Evolutionary conservation across 805 yeast genomes (phyloP), one percentile per base, ranked within the genome.

Genomic region (Lachancea quebecensis): DNA sequence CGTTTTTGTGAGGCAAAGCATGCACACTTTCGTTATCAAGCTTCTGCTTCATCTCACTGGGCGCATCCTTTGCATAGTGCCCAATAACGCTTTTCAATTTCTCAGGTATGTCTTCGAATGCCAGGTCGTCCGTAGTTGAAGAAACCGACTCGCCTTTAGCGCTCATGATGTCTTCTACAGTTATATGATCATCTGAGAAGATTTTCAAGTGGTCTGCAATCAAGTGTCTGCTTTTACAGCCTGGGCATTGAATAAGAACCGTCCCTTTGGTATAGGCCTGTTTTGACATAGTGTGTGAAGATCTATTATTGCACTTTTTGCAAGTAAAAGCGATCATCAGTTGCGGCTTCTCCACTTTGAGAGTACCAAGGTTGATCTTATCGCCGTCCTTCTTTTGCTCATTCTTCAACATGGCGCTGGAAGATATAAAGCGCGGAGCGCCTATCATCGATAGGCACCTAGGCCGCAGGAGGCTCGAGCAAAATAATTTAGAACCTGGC

Each of bases 281-380:
- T 54, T 90, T 90, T 5, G 96, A 84, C 58, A 91, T 83, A n/a
- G 82, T 75, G 59, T 91, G 98, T 3, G 89, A 79, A 0, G 96
- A 88, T 45, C 97, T 70, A 2, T 84, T 77, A 38, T 78, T 74
- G 66, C 98, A 91, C 52, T 79, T 78, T 61, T 89, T 91, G 67
- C 98, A 91, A 0, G 96, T 91, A 67, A 91, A 90, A 0, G 95
- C 91, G 17, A 91, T 75, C 83, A 88, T 83, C 50, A 86, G 70
- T 62, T 82, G 78, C 2, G 95, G 95, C 50, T 82, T 79, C 43
- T 85, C 93, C 16, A 77, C 74, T 55, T 83, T 79, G 48, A 78
- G 38, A 12, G 52, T 42, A 8, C 52, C 52, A n/a, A 47, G 21
- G 17, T 34, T 32, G 31, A 17, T n/a, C 14, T 38, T 38, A 30